A percentile compares a stretch with the other conserved stretches of the same genome.
Evolutionary conservation across 164 flowering plant genomes (phyloP).

Genomic region (Chloranthus sessilifolius): DNA sequence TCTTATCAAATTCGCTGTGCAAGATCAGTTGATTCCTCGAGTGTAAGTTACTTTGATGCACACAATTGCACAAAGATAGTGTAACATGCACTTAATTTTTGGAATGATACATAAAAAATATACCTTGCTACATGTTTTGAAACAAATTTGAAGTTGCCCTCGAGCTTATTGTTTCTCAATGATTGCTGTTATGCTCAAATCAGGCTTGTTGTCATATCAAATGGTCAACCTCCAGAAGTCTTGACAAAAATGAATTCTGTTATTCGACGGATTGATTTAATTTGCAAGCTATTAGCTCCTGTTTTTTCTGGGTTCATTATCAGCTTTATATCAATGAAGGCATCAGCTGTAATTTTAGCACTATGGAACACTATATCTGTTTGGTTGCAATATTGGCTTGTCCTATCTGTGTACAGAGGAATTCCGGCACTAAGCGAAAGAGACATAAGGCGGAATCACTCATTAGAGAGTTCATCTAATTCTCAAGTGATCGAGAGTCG

Average conservation of each 20-base stretch:
- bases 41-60: no score
- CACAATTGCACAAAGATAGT: no score
- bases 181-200: neutral
- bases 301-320: slow-evolving; percentile 64
- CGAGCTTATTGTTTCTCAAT: neutral
- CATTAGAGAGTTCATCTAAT: slow-evolving; percentile 14
- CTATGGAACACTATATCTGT: slow-evolving; percentile 57
- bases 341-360: slow-evolving; percentile 58
- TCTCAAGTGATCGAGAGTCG: no score
- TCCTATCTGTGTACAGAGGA: slow-evolving; percentile 67
- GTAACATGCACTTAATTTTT: no score
- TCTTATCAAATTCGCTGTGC: no score
- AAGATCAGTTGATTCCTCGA: neutral
- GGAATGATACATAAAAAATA: no score
- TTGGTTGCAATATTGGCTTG: slow-evolving; percentile 67
- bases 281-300: slow-evolving; percentile 70
- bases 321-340: slow-evolving; percentile 68
- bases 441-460: no score
- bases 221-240: slow-evolving; percentile 42
- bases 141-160: no score
- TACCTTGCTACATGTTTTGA: no score
- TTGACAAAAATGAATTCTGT: slow-evolving; percentile 58
- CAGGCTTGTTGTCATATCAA: slow-evolving; percentile 85
- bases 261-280: slow-evolving; percentile 66
- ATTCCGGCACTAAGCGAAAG: no score